These are phyloP conservation scores for Microthyrium microscopicum DNA, from an alignment of 2,329 filamentous ascomycete genomes.

Conservation along the genomic window DNA sequence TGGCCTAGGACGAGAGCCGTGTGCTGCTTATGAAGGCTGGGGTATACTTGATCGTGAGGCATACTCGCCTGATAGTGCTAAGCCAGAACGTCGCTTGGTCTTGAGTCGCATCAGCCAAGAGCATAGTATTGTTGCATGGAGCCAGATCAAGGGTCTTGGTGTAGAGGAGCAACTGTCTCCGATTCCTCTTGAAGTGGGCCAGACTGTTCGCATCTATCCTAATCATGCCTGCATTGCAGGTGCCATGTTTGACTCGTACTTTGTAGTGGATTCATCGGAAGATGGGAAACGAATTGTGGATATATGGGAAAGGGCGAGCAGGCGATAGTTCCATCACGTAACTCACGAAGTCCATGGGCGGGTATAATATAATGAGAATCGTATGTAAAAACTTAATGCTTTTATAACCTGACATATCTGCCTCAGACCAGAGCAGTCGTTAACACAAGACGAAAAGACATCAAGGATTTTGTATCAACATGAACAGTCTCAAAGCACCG, in stretches of 20 bases:
- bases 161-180: neutral
- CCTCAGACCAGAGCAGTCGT: too few relatives aligned
- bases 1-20: conserved; percentile 57
- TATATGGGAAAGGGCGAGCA: conserved; percentile 55
- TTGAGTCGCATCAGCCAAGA: conserved; percentile 61
- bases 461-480: too few relatives aligned
- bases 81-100: conserved; percentile 41
- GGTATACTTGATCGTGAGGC: conserved; percentile 29
- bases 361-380: too few relatives aligned
- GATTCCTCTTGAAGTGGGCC: conserved; percentile 42
- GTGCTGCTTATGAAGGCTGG: conserved; percentile 54
- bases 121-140: conserved; percentile 57
- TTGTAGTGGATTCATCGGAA: conserved; percentile 50
- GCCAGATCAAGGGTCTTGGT: conserved; percentile 25
- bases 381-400: too few relatives aligned
- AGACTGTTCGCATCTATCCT: conserved; percentile 56
- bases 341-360: too few relatives aligned
- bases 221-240: conserved; percentile 70
- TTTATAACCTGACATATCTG: too few relatives aligned
- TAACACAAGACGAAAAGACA: too few relatives aligned
- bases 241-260: conserved; percentile 54
- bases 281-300: conserved; percentile 47
- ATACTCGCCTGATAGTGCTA: conserved; percentile 17
- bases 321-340: too few relatives aligned
- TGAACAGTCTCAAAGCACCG: too few relatives aligned